Conservation (phyloP, 805 yeast genomes). For the Kuraishia ogatae region DNA sequence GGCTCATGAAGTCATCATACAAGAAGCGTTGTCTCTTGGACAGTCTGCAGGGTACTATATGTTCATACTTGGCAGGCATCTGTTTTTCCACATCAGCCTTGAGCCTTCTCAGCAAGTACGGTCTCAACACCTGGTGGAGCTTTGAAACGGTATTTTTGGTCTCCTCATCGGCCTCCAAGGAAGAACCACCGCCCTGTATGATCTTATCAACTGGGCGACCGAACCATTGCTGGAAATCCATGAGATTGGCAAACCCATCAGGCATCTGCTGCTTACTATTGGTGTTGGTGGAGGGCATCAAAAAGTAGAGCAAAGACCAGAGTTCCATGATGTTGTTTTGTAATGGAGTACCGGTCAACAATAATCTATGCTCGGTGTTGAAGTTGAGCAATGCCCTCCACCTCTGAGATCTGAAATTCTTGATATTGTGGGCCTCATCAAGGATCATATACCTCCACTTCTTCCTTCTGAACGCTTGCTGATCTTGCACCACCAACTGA, state of each 20-base stretch:
- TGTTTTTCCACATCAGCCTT: conserved; percentile 97
- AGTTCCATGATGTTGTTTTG: conserved; percentile 92
- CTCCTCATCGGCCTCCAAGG: conserved; percentile 52
- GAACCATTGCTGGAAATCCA: conserved; percentile 97
- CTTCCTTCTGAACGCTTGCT: conserved; percentile 84
- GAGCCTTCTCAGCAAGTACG: conserved; percentile 82
- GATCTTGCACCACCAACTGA: conserved; percentile 96
- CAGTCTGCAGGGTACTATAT: conserved; percentile 82
- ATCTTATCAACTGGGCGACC: conserved; percentile 94
- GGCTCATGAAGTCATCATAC: conserved; percentile 94
- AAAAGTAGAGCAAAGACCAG: conserved; percentile 90
- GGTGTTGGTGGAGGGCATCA: conserved; percentile 85
- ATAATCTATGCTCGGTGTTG: conserved; percentile 79
- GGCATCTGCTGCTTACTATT: conserved; percentile 60
- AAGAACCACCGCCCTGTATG: conserved; percentile 57
- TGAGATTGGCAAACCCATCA: conserved; percentile 91
- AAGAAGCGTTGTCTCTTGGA: conserved; percentile 87
- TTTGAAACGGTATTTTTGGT: conserved; percentile 80
- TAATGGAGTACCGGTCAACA: conserved; percentile 94
- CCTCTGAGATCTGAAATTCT: conserved; percentile 90
- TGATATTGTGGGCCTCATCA: conserved; percentile 97
- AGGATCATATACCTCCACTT: conserved; percentile 94
- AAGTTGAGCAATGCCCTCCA: conserved; percentile 96
- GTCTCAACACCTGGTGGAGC: conserved; percentile 88
- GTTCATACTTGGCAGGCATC: conserved; percentile 98